Evolutionary conservation across 2,329 filamentous ascomycete genomes (phyloP), one percentile per base, ranked within the genome.

Genomic region (Sporothrix pallida): DNA sequence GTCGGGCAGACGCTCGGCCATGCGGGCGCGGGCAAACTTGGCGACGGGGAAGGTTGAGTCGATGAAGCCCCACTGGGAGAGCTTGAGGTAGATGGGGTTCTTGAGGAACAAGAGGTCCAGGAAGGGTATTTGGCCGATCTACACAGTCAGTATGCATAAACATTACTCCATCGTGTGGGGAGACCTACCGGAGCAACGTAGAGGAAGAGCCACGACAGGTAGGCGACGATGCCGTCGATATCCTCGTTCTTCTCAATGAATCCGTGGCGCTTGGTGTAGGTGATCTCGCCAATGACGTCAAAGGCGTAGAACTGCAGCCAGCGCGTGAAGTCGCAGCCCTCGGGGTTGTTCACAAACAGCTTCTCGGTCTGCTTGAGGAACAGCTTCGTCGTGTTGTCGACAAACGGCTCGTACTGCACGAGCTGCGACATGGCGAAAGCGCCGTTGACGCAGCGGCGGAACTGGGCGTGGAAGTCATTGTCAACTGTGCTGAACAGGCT

Each of bases 301-400:
- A 95, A 95, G 0, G 93, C 93, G 77, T 93, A 94, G 79, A 90
- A 94, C 78, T 95, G 92, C 73, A 95, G 83, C 92, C 92, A 94
- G 73, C 86, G 84, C 1, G 89, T 88, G 73, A 93, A 91, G 78
- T 93, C 88, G 78, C 90, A 92, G 31, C 81, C 80, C 9, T 80
- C 77, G 1, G 80, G 75, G 31, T 83, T 82, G 26, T 81, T 78
- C n/a, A 84, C 86, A 76, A 86, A 91, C 2, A 90, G 78, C 1
- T 84, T 82, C 75, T 88, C 84, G 0, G 89, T 91, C 79, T 89
- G 88, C 46, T 86, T 81, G 6, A 95, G 86, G 80, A 94, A 95
- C 1, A 93, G 83, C 76, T 89, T 88, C 0, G 91, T 90, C 0
- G 91, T 93, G 76, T 90, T 91, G 79, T 93, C 92, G 56, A 96